Percentiles rank a stretch among this genome's conserved stretches.
Evolutionary conservation across 164 flowering plant species (phyloP).

Genomic region (Saururus chinensis): DNA sequence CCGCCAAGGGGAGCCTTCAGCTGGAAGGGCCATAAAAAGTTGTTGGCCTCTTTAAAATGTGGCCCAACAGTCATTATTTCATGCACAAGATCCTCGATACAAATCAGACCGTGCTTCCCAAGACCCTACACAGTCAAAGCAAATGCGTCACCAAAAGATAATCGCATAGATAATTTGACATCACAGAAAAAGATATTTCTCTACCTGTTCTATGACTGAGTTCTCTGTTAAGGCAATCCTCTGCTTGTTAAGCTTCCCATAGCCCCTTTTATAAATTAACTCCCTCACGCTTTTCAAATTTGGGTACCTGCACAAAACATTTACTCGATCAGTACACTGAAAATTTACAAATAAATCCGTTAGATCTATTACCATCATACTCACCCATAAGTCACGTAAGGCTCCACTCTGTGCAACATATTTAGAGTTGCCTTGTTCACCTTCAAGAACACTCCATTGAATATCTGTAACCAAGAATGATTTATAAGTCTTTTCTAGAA

Average conservation of each 20-base stretch:
- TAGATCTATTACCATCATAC: neutral
- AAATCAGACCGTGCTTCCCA: constrained; percentile 39
- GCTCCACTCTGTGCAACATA: constrained; percentile 60
- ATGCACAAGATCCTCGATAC: constrained; percentile 43
- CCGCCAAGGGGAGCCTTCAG: constrained; percentile 46
- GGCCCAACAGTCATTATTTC: constrained; percentile 56
- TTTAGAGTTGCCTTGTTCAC: constrained; percentile 64
- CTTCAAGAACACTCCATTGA: constrained; percentile 57
- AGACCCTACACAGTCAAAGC: constrained; percentile 20
- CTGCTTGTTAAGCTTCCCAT: constrained; percentile 38
- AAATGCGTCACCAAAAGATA: neutral
- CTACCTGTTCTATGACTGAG: constrained; percentile 35
- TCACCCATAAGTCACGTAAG: constrained; percentile 57
- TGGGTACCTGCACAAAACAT: constrained; percentile 28
- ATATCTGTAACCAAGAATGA: constrained; percentile 25
- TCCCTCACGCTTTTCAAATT: constrained; percentile 47
- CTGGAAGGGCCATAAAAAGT: constrained; percentile 53
- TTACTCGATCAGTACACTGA: neutral
- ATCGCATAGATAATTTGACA: neutral
- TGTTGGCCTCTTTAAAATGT: constrained; percentile 52
- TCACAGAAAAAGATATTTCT: neutral
- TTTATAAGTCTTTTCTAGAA: too few species aligned
- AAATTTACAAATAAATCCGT: neutral
- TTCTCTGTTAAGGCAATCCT: constrained; percentile 50
- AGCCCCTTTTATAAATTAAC: constrained; percentile 51